These are phyloP conservation scores for Cubamyces sp. DNA, from an alignment of 768 basidiomycete genomes.

Conservation along the genomic window DNA sequence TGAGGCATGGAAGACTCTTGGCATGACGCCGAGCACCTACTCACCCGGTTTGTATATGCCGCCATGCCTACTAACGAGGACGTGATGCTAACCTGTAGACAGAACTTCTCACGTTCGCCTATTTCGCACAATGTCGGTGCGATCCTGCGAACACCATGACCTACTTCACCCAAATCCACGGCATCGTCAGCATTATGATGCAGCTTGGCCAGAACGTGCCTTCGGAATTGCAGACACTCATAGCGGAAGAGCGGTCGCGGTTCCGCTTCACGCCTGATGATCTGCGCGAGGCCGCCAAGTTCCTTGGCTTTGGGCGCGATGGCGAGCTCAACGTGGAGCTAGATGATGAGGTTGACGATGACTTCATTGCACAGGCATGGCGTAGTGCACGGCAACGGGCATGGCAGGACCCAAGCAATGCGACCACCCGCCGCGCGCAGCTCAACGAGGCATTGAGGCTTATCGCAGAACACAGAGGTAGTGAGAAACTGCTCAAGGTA, in stretches of 20 bases:
- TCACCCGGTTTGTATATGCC: slow-evolving; percentile 54
- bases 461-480: slow-evolving; percentile 66
- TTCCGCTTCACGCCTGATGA: slow-evolving; percentile 67
- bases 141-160: slow-evolving; percentile 64
- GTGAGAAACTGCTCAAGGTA: slow-evolving; percentile 47
- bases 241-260: slow-evolving; percentile 63
- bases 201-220: slow-evolving; percentile 50
- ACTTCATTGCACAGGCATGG: slow-evolving; percentile 76
- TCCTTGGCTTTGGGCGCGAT: slow-evolving; percentile 71
- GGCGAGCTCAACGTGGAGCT: slow-evolving; percentile 67
- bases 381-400: slow-evolving; percentile 58
- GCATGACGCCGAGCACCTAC: slow-evolving; percentile 68
- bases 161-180: slow-evolving; percentile 65
- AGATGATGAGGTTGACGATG: slow-evolving; percentile 67
- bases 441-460: slow-evolving; percentile 73
- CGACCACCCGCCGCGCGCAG: slow-evolving; percentile 50
- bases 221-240: slow-evolving; percentile 56
- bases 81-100: slow-evolving; percentile 3
- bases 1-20: slow-evolving; percentile 52
- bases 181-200: slow-evolving; percentile 54
- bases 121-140: slow-evolving; percentile 81
- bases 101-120: slow-evolving; percentile 81
- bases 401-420: slow-evolving; percentile 50
- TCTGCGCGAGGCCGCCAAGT: slow-evolving; percentile 46
- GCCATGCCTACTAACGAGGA: neutral